A percentile compares a stretch with the other conserved stretches of the same genome.
These are phyloP conservation scores for Marchantia polymorpha DNA, from an alignment of 225 moss, liverwort and hornwort species.

Conservation along the genomic window DNA sequence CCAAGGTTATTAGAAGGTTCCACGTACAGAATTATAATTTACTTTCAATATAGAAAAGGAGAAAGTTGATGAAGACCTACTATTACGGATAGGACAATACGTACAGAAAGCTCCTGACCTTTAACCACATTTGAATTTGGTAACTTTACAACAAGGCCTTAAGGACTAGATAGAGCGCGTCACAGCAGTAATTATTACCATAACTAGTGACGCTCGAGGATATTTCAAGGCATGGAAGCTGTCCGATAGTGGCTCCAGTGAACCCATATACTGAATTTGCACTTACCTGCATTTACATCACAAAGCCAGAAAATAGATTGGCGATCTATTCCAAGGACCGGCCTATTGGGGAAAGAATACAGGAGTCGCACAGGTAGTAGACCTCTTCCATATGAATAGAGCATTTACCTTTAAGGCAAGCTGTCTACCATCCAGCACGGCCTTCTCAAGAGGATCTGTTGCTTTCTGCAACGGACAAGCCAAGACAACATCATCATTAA, in stretches of 20 bases:
- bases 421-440: slow-evolving; percentile 97
- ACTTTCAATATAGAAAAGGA: background rate
- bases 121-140: no score
- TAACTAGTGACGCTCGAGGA: slow-evolving; percentile 99
- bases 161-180: background rate
- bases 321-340: background rate
- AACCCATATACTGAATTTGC: slow-evolving; percentile 99
- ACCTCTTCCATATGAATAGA: background rate
- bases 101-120: no score
- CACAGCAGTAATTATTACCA: slow-evolving; percentile 42
- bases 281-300: slow-evolving; percentile 61
- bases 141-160: no score
- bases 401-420: slow-evolving; percentile 81
- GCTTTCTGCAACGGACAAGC: slow-evolving; percentile 60
- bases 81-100: no score
- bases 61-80: no score
- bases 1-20: no score
- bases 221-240: slow-evolving; percentile 94
- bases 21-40: background rate
- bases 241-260: slow-evolving; percentile 96
- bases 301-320: background rate
- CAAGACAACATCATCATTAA: background rate
- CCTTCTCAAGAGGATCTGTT: slow-evolving; percentile 95
- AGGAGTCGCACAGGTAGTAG: background rate
- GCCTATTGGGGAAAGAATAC: background rate